Conservation (phyloP, 2,329 filamentous ascomycete genomes). For the Colletotrichum musae region DNA sequence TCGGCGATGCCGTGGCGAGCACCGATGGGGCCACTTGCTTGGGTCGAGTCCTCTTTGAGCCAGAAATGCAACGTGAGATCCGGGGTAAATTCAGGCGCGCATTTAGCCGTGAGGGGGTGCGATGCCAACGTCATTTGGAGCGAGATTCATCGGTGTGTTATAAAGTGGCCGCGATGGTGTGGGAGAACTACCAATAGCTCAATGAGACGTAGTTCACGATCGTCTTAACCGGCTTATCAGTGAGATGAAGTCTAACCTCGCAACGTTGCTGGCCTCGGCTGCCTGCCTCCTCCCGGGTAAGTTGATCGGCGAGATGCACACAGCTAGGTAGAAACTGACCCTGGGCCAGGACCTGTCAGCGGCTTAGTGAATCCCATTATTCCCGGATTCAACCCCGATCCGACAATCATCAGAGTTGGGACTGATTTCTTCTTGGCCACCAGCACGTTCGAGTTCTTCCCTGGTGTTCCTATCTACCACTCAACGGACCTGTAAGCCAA, state of each 20-base stretch:
- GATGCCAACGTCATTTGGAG: slow-evolving; percentile 16
- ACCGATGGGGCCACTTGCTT: slow-evolving; percentile 6
- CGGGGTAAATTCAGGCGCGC: slow-evolving; percentile 28
- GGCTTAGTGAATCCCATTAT: slow-evolving; percentile 39
- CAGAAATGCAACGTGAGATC: slow-evolving; percentile 21
- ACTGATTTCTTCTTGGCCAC: slow-evolving; percentile 40
- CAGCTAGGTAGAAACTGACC: no score
- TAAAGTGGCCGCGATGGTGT: not conserved
- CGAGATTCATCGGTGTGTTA: not conserved
- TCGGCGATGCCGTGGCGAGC: slow-evolving; percentile 24
- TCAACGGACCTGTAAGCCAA: slow-evolving; percentile 36
- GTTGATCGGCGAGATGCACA: not conserved
- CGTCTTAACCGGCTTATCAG: not conserved
- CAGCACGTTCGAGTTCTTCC: slow-evolving; percentile 40
- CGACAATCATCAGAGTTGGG: slow-evolving; percentile 36
- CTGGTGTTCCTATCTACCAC: slow-evolving; percentile 40
- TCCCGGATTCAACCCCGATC: slow-evolving; percentile 41
- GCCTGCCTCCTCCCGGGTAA: slow-evolving; percentile 1
- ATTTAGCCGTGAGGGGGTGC: slow-evolving; percentile 40
- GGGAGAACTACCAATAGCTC: not conserved
- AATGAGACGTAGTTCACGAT: not conserved
- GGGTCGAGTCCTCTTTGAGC: slow-evolving; percentile 12
- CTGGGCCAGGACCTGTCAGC: no score
- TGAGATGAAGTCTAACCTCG: not conserved
- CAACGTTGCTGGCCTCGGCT: not conserved